Evolutionary conservation across 306 rosid genomes (phyloP), one percentile per base, ranked within the genome.

Genomic region (Castanopsis chinensis): DNA sequence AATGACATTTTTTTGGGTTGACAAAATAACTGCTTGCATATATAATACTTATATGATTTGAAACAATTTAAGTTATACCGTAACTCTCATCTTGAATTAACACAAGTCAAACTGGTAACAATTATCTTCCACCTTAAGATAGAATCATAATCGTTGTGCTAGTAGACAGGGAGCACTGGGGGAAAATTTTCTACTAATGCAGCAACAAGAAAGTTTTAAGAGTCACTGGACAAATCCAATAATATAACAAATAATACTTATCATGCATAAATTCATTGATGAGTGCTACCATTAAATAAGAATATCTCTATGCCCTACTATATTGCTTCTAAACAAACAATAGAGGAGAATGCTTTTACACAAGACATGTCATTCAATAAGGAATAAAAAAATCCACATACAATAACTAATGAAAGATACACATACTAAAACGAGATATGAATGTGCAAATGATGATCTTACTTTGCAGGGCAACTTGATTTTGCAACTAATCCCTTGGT

Each of bases 401-500:
- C 71, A 69, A 73, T 81, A 76, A 43, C 33, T 75, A 67, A 23
- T 27, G 21, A 78, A 53, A 72, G 20, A 75, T 49, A 54, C 35
- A 71, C 18, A 32, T 12, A 49, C 79, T 65, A 59, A 78, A 54
- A 78, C 61, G 45, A 8, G 25, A 37, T 19, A 9, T 79, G 6
- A 32, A 73, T 7, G 76, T 49, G 82, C 25, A 53, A 71, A 23
- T 41, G 45, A 75, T 76, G 70, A 49, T 18, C 92, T 79, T 95
- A 92, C 98, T 92, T 95, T 68, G 98, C 97, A 11, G 98, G 99
- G 83, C 93, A 86, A 80, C 90, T 92, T 67, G 99, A 95, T 83
- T 91, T 92, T 67, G 88, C 92, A 83, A 86, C 96, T 57, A 95
- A 87, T 83, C 97, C 93, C 83, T 89, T 92, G 51, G 84, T 68